Evolutionary conservation across 2,329 filamentous ascomycete species (phyloP), one percentile per base, ranked within the genome.

Genomic region (Aspergillus jensenii): DNA sequence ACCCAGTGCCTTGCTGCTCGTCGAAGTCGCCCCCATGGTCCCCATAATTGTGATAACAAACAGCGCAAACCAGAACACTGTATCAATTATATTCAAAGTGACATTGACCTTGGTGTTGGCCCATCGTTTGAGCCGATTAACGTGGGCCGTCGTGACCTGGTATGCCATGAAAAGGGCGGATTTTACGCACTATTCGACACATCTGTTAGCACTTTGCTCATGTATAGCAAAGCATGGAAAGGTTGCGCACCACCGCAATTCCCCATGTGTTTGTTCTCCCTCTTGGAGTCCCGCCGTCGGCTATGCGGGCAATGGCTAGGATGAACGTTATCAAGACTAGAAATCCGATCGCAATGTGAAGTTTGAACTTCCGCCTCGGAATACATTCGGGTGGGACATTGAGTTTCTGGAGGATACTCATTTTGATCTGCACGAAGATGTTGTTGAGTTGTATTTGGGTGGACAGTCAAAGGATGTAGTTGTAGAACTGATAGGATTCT

Each of bases 11-110:
- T 60, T 55, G 56, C 65, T 65, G 21, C 59, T 61, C 4, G 17
- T 49, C 44, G 56, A 66, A 14, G 25, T 25, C 2, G 57, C 47
- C 0, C 55, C 58, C 4, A 17, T 51, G 2, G 63, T 53, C 0
- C 62, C 64, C 56, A 68, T 59, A 1, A 67, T 63, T 3, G 56
- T 62, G 35, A 68, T 62, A 8, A 68, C 55, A n/a, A 68, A 66
- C 2, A 68, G 45, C 0, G 61, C 65, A 17, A 68, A 64, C 64
- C 65, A 69, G 19, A 69, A 68, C 2, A 69, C 37, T 0, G 64
- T 68, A 12, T 69, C 67, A 11, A 68, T 63, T 1, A 67, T 57
- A 17, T 64, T 61, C 43, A 69, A 49, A 2, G 63, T 58, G 53
- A 66, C 61, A 17, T 68, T 60, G 7, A 52, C 65, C 49, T 64